Percentiles rank a stretch among this genome's conserved stretches.
Conservation (phyloP, 345 rosid genomes). For the Anastatica hierochuntica region DNA sequence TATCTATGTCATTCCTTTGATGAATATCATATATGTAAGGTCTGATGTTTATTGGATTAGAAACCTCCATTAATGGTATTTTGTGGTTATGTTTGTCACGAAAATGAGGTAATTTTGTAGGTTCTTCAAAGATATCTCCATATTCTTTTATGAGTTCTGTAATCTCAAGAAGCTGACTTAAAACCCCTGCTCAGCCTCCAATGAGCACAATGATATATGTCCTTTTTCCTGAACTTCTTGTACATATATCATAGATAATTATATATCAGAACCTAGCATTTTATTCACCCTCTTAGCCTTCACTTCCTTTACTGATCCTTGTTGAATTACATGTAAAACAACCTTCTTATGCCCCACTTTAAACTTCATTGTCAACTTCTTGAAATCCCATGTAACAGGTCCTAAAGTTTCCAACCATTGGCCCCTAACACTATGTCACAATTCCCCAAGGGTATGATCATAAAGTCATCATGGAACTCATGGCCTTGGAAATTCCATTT, state of each 20-base stretch:
- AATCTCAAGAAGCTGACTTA: too few species aligned
- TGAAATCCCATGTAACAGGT: background rate
- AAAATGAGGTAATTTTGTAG: too few species aligned
- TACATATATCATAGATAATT: too few species aligned
- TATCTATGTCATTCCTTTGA: background rate
- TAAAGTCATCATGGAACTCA: too few species aligned
- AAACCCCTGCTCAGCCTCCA: too few species aligned
- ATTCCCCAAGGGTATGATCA: background rate
- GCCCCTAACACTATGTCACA: background rate
- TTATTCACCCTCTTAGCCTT: background rate
- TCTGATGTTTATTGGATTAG: background rate
- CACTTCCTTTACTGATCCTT: background rate
- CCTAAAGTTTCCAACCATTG: background rate
- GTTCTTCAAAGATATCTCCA: too few species aligned
- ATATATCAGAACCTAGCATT: background rate
- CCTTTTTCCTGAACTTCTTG: too few species aligned
- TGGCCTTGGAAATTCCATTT: too few species aligned
- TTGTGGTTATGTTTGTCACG: too few species aligned
- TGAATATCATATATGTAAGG: background rate
- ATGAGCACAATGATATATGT: too few species aligned
- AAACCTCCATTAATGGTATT: background rate
- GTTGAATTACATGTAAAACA: background rate
- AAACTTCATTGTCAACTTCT: background rate
- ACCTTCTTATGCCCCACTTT: background rate
- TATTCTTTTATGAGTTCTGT: too few species aligned